Evolutionary conservation across 2,329 filamentous ascomycete genomes (phyloP), one percentile per base, ranked within the genome.

Genomic region (Colletotrichum sp.): DNA sequence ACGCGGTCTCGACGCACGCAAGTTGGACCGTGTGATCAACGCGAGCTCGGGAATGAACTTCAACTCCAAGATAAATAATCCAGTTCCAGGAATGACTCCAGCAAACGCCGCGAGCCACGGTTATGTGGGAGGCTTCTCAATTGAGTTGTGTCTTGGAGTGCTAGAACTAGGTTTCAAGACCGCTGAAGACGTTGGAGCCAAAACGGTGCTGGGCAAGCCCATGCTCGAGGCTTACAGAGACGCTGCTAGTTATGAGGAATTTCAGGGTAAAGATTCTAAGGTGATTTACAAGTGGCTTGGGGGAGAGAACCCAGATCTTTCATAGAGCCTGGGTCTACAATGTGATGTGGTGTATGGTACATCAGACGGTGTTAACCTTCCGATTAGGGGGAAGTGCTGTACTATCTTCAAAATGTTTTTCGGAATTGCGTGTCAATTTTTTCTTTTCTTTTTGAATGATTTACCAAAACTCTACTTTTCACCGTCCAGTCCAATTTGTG

Each of bases 121-220:
- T 52, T 52, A 52, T 22, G 44, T 52, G 44, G 44, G 44, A 13
- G 44, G 44, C 11, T 52, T 79, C 16, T 78, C 74, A 12, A 78
- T 75, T 3, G 74, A 79, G n/a, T 66, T 78, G 8, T 78, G 77
- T 44, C 36, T 68, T 9, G 77, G 78, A 2, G 78, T 79, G 8
- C 29, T 78, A 0, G 61, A 78, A 22, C 77, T 77, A 76, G 74
- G 69, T 3, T 61, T 73, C 25, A 65, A 71, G 55, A 52, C 57
- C 16, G 52, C 49, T 30, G 36, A 61, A 19, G 29, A 59, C 16
- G 49, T 69, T 19, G 67, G 49, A 13, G 52, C 67, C 11, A 69
- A n/a, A n/a, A 61, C 29, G 0, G 52, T 69, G n/a, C n/a, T 69
- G 16, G 49, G 49, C 30, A 32, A 59, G 30, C 22, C 52, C n/a